A percentile compares a stretch with the other conserved stretches of the same genome.
phyloP scores from a whole-genome alignment of 305 asterid genomes.

The Fraxinus sp. region DNA sequence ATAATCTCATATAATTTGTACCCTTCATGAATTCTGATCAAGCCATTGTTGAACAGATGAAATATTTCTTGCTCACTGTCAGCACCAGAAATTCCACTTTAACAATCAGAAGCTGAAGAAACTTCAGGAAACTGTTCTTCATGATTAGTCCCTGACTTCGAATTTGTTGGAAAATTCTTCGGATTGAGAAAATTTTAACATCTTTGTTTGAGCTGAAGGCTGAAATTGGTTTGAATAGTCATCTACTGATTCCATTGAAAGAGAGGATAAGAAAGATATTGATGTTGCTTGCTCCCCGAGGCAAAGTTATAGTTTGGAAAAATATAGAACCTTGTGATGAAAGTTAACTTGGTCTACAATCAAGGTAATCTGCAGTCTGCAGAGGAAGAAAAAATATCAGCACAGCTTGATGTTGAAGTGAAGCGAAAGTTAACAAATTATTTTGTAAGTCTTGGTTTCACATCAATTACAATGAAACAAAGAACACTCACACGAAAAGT shows the following conservation, averaged over 20 bases:
- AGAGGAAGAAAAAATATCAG: background rate
- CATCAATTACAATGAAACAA: background rate
- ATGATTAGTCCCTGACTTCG: background rate
- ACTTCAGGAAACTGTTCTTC: background rate
- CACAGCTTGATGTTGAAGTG: too few species aligned
- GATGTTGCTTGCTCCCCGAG: background rate
- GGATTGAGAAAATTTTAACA: background rate
- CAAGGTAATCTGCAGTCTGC: background rate
- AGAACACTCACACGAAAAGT: too few species aligned
- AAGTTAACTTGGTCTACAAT: background rate
- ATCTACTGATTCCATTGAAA: background rate
- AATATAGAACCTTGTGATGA: background rate
- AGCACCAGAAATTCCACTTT: conserved; percentile 14
- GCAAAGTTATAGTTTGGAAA: background rate
- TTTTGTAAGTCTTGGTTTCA: too few species aligned
- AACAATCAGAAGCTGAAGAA: conserved; percentile 27
- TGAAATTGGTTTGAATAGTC: background rate
- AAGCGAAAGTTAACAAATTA: background rate
- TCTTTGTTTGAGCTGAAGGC: background rate
- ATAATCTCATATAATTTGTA: too few species aligned
- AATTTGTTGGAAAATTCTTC: background rate
- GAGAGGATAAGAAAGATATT: background rate
- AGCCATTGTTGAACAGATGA: background rate
- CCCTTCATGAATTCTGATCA: background rate
- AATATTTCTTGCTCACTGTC: background rate